These are phyloP conservation scores for Ramalina intermedia DNA, from an alignment of 495 filamentous ascomycete species.

Conservation along the genomic window DNA sequence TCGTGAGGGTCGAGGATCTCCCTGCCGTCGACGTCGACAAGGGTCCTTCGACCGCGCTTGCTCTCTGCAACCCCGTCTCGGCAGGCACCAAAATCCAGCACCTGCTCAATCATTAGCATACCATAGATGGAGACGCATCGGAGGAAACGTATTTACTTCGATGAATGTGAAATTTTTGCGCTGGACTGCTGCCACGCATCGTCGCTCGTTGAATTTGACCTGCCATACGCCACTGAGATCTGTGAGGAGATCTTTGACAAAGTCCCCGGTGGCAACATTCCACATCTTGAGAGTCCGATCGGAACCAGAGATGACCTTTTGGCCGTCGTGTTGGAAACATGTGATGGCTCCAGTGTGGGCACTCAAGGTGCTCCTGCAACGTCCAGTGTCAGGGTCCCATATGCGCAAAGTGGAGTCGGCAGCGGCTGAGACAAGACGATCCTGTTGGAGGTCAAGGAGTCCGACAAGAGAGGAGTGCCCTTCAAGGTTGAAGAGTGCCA, in stretches of 20 bases:
- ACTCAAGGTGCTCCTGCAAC: conserved; percentile 75
- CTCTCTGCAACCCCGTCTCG: conserved; percentile 64
- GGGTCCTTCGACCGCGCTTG: conserved; percentile 64
- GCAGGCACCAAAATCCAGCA: conserved; percentile 82
- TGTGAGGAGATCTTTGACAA: conserved; percentile 87
- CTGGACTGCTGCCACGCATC: conserved; percentile 95
- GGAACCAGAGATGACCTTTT: conserved; percentile 92
- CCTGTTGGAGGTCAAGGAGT: conserved; percentile 72
- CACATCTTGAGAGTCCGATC: conserved; percentile 98
- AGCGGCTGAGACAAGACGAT: conserved; percentile 84
- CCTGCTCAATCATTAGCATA: conserved; percentile 28
- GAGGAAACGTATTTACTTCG: conserved; percentile 49
- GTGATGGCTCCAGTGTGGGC: conserved; percentile 97
- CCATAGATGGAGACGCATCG: background rate
- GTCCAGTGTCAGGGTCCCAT: conserved; percentile 90
- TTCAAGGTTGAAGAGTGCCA: conserved; percentile 77
- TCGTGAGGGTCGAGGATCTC: conserved; percentile 26
- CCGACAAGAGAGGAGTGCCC: conserved; percentile 91
- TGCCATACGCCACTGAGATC: conserved; percentile 96
- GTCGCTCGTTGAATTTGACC: conserved; percentile 89
- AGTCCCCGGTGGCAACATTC: conserved; percentile 85
- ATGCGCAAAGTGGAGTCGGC: conserved; percentile 91
- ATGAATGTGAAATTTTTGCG: conserved; percentile 84
- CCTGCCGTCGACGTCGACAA: conserved; percentile 48
- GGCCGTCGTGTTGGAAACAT: conserved; percentile 95